phyloP scores from a whole-genome alignment of 208 protist species.

The Naegleria fowleri region DNA sequence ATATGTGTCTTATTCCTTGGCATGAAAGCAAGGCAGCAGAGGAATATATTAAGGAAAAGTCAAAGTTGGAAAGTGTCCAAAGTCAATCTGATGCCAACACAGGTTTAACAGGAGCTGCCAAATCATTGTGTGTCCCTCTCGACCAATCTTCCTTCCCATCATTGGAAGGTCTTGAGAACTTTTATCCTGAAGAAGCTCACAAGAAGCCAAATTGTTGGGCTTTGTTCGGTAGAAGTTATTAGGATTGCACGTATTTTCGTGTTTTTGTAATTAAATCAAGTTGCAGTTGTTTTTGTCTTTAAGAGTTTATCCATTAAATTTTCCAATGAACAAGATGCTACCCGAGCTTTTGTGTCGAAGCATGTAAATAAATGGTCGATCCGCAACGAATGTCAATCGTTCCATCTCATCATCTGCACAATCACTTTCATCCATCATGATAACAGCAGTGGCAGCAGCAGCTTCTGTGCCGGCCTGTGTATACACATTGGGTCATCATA shows the following conservation, averaged over 20 bases:
- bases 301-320: conserved; percentile 21
- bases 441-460: conserved; percentile 23
- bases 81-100: not conserved
- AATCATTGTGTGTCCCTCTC: conserved; percentile 92
- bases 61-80: conserved; percentile 19
- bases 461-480: not conserved
- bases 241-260: not conserved
- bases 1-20: conserved; percentile 79
- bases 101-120: conserved; percentile 53
- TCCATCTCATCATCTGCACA: too few species aligned
- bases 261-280: too few species aligned
- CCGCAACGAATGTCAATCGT: not conserved
- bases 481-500: too few species aligned
- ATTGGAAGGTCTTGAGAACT: conserved; percentile 71
- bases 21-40: conserved; percentile 57
- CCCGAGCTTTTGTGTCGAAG: not conserved
- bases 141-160: conserved; percentile 66
- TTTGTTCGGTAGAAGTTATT: conserved; percentile 31
- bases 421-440: not conserved
- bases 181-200: not conserved
- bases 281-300: not conserved
- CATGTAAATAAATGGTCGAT: not conserved
- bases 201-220: conserved; percentile 1
- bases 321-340: not conserved
- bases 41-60: conserved; percentile 33